A percentile compares a stretch with the other conserved stretches of the same genome.
Conservation (phyloP, 257 asterid genomes). For the Solanum stenotomum region DNA sequence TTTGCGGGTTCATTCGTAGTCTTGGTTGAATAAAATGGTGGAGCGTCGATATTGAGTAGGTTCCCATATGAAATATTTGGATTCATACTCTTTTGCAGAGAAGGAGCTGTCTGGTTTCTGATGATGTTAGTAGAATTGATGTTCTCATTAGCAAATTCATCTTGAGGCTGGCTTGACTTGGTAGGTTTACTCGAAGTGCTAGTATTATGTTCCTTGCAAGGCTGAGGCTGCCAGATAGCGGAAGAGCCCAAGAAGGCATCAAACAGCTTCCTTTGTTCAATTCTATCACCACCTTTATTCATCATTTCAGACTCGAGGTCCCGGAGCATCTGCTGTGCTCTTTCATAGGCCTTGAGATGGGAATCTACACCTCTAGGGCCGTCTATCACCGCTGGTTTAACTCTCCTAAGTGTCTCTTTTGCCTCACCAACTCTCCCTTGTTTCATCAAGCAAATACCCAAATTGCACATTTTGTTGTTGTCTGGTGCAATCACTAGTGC, state of each 20-base stretch:
- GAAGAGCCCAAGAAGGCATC: conserved; percentile 84
- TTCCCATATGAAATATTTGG: conserved; percentile 17
- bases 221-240: conserved; percentile 97
- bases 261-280: conserved; percentile 64
- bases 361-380: conserved; percentile 96
- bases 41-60: conserved; percentile 60
- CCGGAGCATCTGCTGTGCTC: conserved; percentile 92
- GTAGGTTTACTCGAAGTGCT: not conserved
- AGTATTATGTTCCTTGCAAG: conserved; percentile 51
- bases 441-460: conserved; percentile 90
- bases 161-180: conserved; percentile 4
- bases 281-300: conserved; percentile 48
- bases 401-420: conserved; percentile 69
- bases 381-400: conserved; percentile 75
- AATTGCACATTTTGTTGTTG: conserved; percentile 91
- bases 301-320: conserved; percentile 83
- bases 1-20: conserved; percentile 4
- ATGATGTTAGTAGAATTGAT: conserved; percentile 20
- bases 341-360: conserved; percentile 91
- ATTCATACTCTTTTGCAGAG: conserved; percentile 15
- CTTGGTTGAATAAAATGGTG: conserved; percentile 54
- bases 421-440: conserved; percentile 90
- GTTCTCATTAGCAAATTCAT: conserved; percentile 66
- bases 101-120: conserved; percentile 6
- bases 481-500: conserved; percentile 83